Conservation (phyloP, 129 eudicot species). For the Helianthus tuberosus region DNA sequence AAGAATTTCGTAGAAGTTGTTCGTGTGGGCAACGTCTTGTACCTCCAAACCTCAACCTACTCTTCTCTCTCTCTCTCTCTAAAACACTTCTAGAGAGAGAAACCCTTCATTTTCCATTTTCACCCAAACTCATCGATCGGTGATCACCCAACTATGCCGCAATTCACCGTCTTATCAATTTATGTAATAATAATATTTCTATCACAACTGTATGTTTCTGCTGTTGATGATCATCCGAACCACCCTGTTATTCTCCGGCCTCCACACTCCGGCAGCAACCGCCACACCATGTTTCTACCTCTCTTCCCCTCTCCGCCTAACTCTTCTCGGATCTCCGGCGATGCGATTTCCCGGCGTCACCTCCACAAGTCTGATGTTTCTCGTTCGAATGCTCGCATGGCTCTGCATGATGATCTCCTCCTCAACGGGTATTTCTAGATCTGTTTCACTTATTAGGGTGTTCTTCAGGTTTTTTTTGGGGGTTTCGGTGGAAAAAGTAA, state of each 20-base stretch:
- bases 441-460: conserved; percentile 2
- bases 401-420: conserved; percentile 91
- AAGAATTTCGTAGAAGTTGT: background rate
- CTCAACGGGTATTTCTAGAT: conserved; percentile 61
- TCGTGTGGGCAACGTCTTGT: conserved; percentile 27
- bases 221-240: conserved; percentile 14
- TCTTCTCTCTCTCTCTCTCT: conserved; percentile 32
- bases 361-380: conserved; percentile 40
- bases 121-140: conserved; percentile 11
- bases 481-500: no score
- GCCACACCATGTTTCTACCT: conserved; percentile 63
- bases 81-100: conserved; percentile 25
- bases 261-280: conserved; percentile 35
- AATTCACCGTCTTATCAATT: conserved; percentile 20
- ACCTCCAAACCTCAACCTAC: conserved; percentile 5
- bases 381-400: conserved; percentile 78
- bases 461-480: no score
- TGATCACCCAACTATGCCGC: conserved; percentile 28
- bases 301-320: conserved; percentile 50
- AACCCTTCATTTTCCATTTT: background rate
- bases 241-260: conserved; percentile 27
- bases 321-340: conserved; percentile 34
- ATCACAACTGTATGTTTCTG: conserved; percentile 7
- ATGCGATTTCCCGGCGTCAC: conserved; percentile 47
- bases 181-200: background rate